phyloP scores from a whole-genome alignment of 176 grass and related monocot genomes.

The Chrysopogon serrulatus region DNA sequence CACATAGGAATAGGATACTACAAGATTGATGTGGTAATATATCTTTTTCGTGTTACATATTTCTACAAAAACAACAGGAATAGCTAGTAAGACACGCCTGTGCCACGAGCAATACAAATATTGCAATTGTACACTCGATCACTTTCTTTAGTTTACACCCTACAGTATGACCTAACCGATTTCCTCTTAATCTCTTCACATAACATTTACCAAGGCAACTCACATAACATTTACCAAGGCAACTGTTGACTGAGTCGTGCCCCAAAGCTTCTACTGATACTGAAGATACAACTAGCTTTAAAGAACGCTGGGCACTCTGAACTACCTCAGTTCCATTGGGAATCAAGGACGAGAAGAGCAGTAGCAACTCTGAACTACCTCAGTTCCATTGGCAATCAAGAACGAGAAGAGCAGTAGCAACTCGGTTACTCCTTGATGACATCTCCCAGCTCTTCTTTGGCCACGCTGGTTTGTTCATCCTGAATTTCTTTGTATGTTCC shows the following conservation, averaged over 20 bases:
- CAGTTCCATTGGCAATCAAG: background rate
- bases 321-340: background rate
- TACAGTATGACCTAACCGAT: background rate
- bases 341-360: background rate
- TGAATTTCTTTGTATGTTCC: conserved; percentile 63
- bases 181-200: background rate
- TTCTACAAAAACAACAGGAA: background rate
- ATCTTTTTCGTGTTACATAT: background rate
- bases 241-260: background rate
- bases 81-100: background rate
- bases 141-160: background rate
- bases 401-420: background rate
- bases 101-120: background rate
- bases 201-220: background rate
- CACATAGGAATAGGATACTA: background rate
- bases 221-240: background rate
- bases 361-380: background rate
- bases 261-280: background rate
- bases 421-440: conserved; percentile 18
- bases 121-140: background rate
- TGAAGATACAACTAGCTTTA: background rate
- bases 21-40: background rate
- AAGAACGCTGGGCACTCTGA: background rate
- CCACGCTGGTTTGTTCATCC: conserved; percentile 39
- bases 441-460: conserved; percentile 37